Conservation (phyloP, 768 basidiomycete genomes). For the Brasilioporus rufonigricans region DNA sequence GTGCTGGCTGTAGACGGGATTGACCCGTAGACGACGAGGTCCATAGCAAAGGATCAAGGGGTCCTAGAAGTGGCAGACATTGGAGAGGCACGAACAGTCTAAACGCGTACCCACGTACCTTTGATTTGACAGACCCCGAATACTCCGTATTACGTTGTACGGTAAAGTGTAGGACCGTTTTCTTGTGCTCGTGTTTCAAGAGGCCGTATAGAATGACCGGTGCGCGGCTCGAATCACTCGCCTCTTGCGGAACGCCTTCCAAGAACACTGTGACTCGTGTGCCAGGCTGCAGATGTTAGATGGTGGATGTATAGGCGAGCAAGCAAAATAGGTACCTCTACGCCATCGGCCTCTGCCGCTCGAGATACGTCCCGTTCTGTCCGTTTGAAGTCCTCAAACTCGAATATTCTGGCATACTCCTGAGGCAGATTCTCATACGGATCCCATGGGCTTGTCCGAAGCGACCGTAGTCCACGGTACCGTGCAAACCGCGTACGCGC, state of each 20-base stretch:
- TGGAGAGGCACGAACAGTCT: neutral
- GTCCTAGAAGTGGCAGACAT: slow-evolving; percentile 50
- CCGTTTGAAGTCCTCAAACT: slow-evolving; percentile 91
- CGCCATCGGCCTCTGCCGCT: slow-evolving; percentile 62
- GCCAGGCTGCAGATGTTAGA: slow-evolving; percentile 56
- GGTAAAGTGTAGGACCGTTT: slow-evolving; percentile 87
- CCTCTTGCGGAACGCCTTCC: slow-evolving; percentile 69
- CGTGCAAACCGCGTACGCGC: slow-evolving; percentile 86
- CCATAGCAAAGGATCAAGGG: slow-evolving; percentile 87
- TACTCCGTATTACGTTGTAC: slow-evolving; percentile 97
- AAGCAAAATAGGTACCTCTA: slow-evolving; percentile 56
- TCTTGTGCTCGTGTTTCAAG: slow-evolving; percentile 94
- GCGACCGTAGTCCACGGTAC: slow-evolving; percentile 86
- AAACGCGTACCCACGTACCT: slow-evolving; percentile 45
- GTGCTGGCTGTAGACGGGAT: slow-evolving; percentile 91
- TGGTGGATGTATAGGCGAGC: neutral
- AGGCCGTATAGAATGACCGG: slow-evolving; percentile 77
- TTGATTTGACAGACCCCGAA: slow-evolving; percentile 82
- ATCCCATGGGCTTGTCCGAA: slow-evolving; percentile 97
- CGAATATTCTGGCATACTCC: slow-evolving; percentile 94
- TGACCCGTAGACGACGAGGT: slow-evolving; percentile 78
- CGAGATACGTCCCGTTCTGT: slow-evolving; percentile 73
- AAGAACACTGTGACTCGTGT: slow-evolving; percentile 75
- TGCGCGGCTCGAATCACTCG: slow-evolving; percentile 33
- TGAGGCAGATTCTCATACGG: slow-evolving; percentile 92